phyloP scores from a whole-genome alignment of 139 green algal genomes.

The Tetraselmis striata region DNA sequence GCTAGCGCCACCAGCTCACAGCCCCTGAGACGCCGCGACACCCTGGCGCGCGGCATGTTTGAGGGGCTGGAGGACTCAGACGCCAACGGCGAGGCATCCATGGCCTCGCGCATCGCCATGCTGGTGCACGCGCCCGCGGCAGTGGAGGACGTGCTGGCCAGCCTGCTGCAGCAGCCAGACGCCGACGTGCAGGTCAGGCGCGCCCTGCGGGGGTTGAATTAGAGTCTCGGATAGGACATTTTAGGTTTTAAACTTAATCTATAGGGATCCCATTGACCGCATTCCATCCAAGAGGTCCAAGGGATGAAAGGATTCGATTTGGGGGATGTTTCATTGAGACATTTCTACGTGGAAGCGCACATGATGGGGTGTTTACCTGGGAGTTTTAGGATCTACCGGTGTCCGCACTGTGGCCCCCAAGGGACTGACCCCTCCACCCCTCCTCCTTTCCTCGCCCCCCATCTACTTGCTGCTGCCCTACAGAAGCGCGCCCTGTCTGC shows the following conservation, averaged over 20 bases:
- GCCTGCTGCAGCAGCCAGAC: constrained; percentile 63
- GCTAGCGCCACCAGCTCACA: no score
- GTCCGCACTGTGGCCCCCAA: no score
- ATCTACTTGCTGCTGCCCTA: constrained; percentile 13
- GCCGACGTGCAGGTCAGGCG: constrained; percentile 23
- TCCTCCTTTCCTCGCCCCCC: no score
- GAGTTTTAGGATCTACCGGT: background rate
- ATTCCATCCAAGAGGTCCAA: no score
- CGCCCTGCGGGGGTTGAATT: no score
- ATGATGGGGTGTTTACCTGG: background rate
- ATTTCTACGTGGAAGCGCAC: background rate
- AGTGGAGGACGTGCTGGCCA: constrained; percentile 88
- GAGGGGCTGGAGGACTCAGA: constrained; percentile 1
- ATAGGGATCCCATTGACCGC: background rate
- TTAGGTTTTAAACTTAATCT: background rate
- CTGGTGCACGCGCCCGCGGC: constrained; percentile 81
- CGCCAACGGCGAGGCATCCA: constrained; percentile 2
- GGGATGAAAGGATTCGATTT: no score
- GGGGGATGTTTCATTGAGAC: no score
- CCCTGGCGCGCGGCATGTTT: background rate
- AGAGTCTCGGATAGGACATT: no score
- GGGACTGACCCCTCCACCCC: no score
- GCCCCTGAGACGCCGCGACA: background rate
- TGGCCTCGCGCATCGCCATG: constrained; percentile 36
- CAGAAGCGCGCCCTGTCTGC: constrained; percentile 60